Evolutionary conservation across 805 yeast genomes (phyloP).

Genomic region (Hanseniaspora valbyensis): DNA sequence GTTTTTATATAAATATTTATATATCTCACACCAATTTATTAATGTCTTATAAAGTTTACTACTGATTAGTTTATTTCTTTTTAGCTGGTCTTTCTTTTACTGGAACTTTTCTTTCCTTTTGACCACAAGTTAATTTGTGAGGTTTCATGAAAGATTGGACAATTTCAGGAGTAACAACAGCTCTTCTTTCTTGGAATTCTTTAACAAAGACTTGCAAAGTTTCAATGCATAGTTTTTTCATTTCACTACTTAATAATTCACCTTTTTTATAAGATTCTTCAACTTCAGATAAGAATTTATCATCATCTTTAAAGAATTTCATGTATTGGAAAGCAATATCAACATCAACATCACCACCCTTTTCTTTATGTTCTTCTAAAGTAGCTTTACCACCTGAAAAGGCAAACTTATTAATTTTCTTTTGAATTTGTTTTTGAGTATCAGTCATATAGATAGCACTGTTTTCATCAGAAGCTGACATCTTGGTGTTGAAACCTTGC

Average conservation of each 20-base stretch:
- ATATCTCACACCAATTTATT: too few relatives aligned
- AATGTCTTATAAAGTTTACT: too few relatives aligned
- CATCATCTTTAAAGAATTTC: conserved; percentile 82
- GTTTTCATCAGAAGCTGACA: conserved; percentile 89
- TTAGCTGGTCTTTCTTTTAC: conserved; percentile 36
- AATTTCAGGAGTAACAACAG: conserved; percentile 47
- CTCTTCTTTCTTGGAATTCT: conserved; percentile 71
- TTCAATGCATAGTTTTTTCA: conserved; percentile 78
- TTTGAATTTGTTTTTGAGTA: conserved; percentile 80
- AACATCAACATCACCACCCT: conserved; percentile 89
- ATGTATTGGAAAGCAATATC: conserved; percentile 93
- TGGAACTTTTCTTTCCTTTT: conserved; percentile 61
- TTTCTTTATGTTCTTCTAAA: conserved; percentile 77
- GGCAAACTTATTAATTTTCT: conserved; percentile 91
- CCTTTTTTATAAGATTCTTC: conserved; percentile 64
- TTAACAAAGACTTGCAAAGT: conserved; percentile 68
- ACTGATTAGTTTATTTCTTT: conserved; percentile 19
- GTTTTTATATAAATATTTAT: too few relatives aligned
- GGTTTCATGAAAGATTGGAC: conserved; percentile 70
- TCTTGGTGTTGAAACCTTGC: conserved; percentile 91
- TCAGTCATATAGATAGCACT: conserved; percentile 93
- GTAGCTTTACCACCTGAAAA: conserved; percentile 88
- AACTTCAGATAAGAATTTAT: conserved; percentile 54
- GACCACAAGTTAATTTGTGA: conserved; percentile 68
- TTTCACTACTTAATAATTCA: conserved; percentile 79